A percentile compares a stretch with the other conserved stretches of the same genome.
Evolutionary conservation across 2,329 filamentous ascomycete species (phyloP).

Genomic region (Lizonia empirigonia): DNA sequence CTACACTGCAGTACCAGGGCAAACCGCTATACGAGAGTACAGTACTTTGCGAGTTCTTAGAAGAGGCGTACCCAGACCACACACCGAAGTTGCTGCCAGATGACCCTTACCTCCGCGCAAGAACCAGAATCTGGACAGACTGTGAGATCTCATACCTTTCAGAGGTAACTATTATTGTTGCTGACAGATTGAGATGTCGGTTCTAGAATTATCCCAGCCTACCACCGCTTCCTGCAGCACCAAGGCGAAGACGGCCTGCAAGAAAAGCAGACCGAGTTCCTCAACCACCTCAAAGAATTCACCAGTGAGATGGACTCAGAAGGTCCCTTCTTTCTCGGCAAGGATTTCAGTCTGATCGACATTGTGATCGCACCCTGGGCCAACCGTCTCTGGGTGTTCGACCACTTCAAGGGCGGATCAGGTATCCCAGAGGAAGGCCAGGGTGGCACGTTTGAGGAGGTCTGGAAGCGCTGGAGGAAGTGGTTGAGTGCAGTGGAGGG

Average conservation of each 20-base stretch:
- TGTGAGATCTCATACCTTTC: conserved; percentile 37
- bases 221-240: conserved; percentile 63
- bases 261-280: conserved; percentile 63
- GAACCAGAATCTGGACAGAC: conserved; percentile 74
- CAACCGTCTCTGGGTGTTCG: conserved; percentile 72
- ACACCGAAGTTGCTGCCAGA: conserved; percentile 61
- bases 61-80: conserved; percentile 68
- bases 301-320: conserved; percentile 64
- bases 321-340: conserved; percentile 72
- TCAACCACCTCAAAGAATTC: conserved; percentile 64
- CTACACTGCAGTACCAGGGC: conserved; percentile 63
- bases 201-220: conserved; percentile 69
- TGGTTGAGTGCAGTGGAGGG: conserved; percentile 67
- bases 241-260: conserved; percentile 50
- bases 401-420: conserved; percentile 71
- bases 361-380: conserved; percentile 75
- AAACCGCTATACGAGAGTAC: conserved; percentile 74
- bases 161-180: background rate
- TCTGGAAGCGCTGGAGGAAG: conserved; percentile 68
- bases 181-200: conserved; percentile 55
- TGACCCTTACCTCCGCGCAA: conserved; percentile 68
- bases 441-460: conserved; percentile 59
- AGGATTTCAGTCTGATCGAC: conserved; percentile 69
- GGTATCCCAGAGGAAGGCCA: conserved; percentile 56
- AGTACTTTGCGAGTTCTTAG: conserved; percentile 76